Base-by-base conservation (phyloP, 2,329 filamentous ascomycete genomes). In the Chaetomiaceae sp. region DNA sequence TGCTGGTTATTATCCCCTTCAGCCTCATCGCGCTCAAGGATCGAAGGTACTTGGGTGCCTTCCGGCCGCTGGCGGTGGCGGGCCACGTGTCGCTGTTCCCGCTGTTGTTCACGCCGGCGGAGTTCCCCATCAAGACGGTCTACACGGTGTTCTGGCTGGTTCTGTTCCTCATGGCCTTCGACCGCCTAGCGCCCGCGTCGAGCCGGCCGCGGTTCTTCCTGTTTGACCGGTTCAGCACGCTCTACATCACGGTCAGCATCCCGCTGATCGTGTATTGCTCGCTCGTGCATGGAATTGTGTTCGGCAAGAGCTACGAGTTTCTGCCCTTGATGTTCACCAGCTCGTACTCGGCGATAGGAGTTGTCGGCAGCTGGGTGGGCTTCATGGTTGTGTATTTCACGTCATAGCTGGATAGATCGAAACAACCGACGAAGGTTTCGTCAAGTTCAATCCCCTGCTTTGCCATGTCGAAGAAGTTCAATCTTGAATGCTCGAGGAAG, bases 311-410 rank as follows among this genome's bases (percentile, higher is more conserved):
- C 53, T 88, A 86, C 58, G 88, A 96, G 67, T 98, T 97, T 65
- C 68, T 98, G 45, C 93, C 93, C 20, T 71, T 97, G 57, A 97
- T 98, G 91, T 93, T 97, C 62, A 96, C 84, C 56, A 97, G 91
- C 71, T 86, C 87, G 11, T 98, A 97, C 66, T 88, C 86, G 27
- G 93, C 93, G 4, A 73, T 97, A 48, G 93, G 93, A n/a, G 90
- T 97, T 1, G 81, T 96, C 15, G 89, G 88, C 3, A 97, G 93
- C 68, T 97, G 91, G 91, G 60, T 96, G 33, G 90, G 93, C 9
- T 96, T 95, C 64, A 80, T 90, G 70, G 86, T 95, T 26, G 89
- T 97, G 41, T 97, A 91, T 68, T 90, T 96, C 59, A 73, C 75
- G 6, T 75, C 74, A 27, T 78, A 65, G 52, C 40, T 11, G 39